Evolutionary conservation across 1,139 yeast species (phyloP), one percentile per base, ranked within the genome.

Genomic region (Insectozyma bohioensis): DNA sequence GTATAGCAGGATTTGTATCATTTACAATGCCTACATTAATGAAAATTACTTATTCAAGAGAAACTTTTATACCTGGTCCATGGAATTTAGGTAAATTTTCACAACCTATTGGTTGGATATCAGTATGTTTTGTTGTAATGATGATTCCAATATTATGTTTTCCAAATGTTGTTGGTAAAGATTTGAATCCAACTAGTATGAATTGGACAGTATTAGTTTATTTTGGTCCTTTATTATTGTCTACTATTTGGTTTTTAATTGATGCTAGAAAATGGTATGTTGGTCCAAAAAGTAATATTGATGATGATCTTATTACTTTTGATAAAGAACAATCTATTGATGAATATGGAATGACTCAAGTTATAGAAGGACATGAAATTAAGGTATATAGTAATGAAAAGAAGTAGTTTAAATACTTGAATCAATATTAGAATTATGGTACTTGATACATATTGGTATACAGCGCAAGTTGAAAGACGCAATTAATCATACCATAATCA

Each of bases 151-250:
- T 81, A 36, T 67, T 81, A 48, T 77, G 84, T 51, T 75, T 80
- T 73, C 87, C 87, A 32, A 64, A 70, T 35, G 65, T 61, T 20
- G 62, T 54, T 35, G 85, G 84, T 11, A 56, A 59, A n/a, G 51
- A 72, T 42, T 56, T 71, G 44, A 62, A 66, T 6, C 57, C 73
- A 4, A 67, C 69, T 16, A 45, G 46, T 19, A 81, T 81, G 88
- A 82, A 81, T 57, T 81, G 86, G 85, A 83, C 88, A 1, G 72
- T 63, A 12, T 69, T 80, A 20, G 86, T 81, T 11, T 81, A 72
- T 54, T 80, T 78, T 48, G 87, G 85, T 2, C 78, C 85, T 9
- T 62, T 80, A 71, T 47, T 75, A 13, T 36, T 79, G 20, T 74
- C 78, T 2, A 47, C 67, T 14, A 46, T 65, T 1, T 82, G 82